These are phyloP conservation scores for Suillus discolor DNA, from an alignment of 768 basidiomycete genomes.

Conservation along the genomic window DNA sequence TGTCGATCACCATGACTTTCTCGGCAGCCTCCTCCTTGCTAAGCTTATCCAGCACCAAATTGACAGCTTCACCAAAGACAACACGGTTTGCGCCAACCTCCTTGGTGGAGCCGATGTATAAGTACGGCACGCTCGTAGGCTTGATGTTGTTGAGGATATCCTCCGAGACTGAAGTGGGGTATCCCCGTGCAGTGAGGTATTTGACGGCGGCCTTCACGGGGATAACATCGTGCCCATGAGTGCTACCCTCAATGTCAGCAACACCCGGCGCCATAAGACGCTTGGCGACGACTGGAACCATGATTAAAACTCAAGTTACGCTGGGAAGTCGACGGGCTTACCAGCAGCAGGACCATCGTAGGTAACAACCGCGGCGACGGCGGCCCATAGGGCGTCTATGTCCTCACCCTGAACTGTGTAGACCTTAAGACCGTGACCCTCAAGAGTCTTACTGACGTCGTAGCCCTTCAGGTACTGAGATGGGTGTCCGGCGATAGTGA, in stretches of 20 bases:
- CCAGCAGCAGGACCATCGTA: conserved; percentile 80
- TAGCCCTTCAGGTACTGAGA: conserved; percentile 85
- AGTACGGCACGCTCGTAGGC: conserved; percentile 53
- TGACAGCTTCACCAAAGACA: conserved; percentile 85
- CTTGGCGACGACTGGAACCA: conserved; percentile 62
- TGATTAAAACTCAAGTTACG: background rate
- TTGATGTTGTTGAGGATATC: conserved; percentile 68
- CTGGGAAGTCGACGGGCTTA: conserved; percentile 29
- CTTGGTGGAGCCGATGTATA: conserved; percentile 70
- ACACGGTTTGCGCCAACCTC: conserved; percentile 82
- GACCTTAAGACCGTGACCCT: conserved; percentile 83
- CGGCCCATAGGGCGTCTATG: conserved; percentile 76
- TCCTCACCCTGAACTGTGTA: conserved; percentile 76
- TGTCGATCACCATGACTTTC: conserved; percentile 89
- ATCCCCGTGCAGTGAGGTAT: conserved; percentile 69
- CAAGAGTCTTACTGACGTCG: conserved; percentile 67
- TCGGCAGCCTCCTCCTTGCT: conserved; percentile 74
- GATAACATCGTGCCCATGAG: conserved; percentile 85
- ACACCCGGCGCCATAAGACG: conserved; percentile 71
- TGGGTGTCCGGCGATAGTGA: conserved; percentile 91
- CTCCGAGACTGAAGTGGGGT: conserved; percentile 46
- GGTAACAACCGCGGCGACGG: conserved; percentile 53
- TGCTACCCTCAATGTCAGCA: conserved; percentile 74
- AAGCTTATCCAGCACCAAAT: conserved; percentile 71
- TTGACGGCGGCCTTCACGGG: conserved; percentile 79